Evolutionary conservation across 441 rosid genomes (phyloP), one percentile per base, ranked within the genome.

Genomic region (Adansonia gregorii): DNA sequence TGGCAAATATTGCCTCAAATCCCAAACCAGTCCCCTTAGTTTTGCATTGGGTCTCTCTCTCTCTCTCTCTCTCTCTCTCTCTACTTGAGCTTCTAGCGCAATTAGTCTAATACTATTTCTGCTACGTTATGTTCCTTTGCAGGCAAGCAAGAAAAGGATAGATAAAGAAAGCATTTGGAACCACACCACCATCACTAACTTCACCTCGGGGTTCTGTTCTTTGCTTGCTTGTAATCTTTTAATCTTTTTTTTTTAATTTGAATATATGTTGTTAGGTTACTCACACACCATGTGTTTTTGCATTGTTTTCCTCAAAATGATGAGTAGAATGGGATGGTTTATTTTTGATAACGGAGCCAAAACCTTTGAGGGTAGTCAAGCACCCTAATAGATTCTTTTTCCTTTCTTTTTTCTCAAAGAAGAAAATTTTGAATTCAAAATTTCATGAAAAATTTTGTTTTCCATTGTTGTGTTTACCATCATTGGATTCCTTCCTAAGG

Each of bases 171-270:
- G 70, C 46, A 79, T 78, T 64, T 75, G 77, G 78, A 78, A 76
- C 64, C 79, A 67, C 39, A 69, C 83, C 67, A 67, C 72, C 86
- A 63, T 85, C 84, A 79, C 82, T 72, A 76, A 68, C 79, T 80
- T 79, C 73, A 75, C 93, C 95, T 90, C 95, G 95, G 86, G 93
- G 90, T 90, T 90, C 93, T 82, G 90, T 86, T 83, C 61, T 78
- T 82, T 67, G 73, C 59, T 76, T 49, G 72, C 68, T 78, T 49
- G 59, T 69, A 17, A 64, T 39, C 76, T 72, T 80, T 19, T 79
- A 59, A 8, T 70, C 10, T 31, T 31, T 31, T 31, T 31, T 31
- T 31, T 70, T 72, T 70, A 79, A 74, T 70, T 78, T 74, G 76
- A 64, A 59, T 31, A 77, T 76, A 78, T 73, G 72, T 70, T 45